A percentile compares a stretch with the other conserved stretches of the same genome.
Evolutionary conservation across 140 eudicot genomes (phyloP).

Genomic region (Erigeron philadelphicus): DNA sequence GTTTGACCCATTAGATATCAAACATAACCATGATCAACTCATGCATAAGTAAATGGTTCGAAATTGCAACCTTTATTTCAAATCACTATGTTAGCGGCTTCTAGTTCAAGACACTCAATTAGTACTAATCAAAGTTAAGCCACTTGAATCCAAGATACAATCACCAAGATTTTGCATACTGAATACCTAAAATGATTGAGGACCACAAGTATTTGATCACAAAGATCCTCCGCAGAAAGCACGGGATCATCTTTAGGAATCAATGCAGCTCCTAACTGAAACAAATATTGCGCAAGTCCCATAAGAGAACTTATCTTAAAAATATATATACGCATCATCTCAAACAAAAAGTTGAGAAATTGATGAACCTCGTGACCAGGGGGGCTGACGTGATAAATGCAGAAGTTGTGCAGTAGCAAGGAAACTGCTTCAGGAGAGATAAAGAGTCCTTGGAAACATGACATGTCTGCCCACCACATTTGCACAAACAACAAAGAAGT

Average conservation of each 20-base stretch:
- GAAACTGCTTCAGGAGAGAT: conserved; percentile 77
- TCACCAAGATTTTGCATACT: conserved; percentile 6
- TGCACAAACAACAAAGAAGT: neutral
- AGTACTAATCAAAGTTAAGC: neutral
- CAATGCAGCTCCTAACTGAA: conserved; percentile 85
- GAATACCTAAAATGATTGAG: conserved; percentile 76
- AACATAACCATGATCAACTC: neutral
- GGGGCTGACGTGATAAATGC: conserved; percentile 87
- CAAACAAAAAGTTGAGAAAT: conserved; percentile 10
- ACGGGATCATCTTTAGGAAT: conserved; percentile 43
- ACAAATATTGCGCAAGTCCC: conserved; percentile 50
- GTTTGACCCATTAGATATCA: neutral
- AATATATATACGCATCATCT: conserved; percentile 15
- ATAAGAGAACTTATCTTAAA: conserved; percentile 32
- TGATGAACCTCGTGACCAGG: conserved; percentile 92
- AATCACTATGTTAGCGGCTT: neutral
- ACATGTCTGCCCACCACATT: conserved; percentile 43
- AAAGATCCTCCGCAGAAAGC: conserved; percentile 63
- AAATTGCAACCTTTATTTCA: neutral
- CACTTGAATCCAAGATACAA: neutral
- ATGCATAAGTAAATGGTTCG: neutral
- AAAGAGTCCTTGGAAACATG: conserved; percentile 84
- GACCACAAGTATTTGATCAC: conserved; percentile 85
- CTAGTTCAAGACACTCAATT: neutral
- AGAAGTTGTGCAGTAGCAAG: conserved; percentile 80